Evolutionary conservation across 148 eudicot species (phyloP), one percentile per base, ranked within the genome.

Genomic region (Rhododendron griersonianum): DNA sequence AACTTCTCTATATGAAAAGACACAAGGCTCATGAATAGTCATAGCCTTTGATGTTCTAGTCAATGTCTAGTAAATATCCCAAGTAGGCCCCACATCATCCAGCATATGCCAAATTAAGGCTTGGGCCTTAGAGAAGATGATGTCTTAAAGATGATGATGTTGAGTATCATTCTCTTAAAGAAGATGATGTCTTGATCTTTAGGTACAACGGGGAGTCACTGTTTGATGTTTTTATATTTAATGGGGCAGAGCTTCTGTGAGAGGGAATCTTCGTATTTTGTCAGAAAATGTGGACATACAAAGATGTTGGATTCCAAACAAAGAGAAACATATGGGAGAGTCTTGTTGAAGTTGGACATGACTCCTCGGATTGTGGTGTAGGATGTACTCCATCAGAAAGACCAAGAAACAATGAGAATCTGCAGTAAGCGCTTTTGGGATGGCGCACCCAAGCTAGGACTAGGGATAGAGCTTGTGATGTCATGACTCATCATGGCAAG

Each of bases 111-210:
- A 41, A 41, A 41, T 41, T 41, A 41, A 41, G 45, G 45, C 7
- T 41, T 41, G 7, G 45, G 45, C 45, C 45, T 41, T 41, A 6
- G 45, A 41, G 45, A 41, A 41, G 45, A 41, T 39, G 44, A 39
- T 86, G 92, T 81, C 86, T 91, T 1, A 61, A 87, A 80, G 87
- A 89, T 85, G 90, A 89, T 39, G 44, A 39, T 86, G 92, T 91
- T 41, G 76, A 87, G n/a, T 90, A 87, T 78, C 90, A 90, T 85
- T 83, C 87, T 81, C 87, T 91, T 1, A 61, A 87, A 80, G 87
- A 89, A 86, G 90, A 89, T 67, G 93, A 93, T 81, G 85, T 91
- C 28, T 44, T 93, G 85, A 71, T 93, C 53, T 93, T 93, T 85
- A 93, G 85, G 77, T 91, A 91, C 86, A 89, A 84, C 53, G 90